phyloP scores from a whole-genome alignment of 2,329 filamentous ascomycete species.

The Fusarium setosum region DNA sequence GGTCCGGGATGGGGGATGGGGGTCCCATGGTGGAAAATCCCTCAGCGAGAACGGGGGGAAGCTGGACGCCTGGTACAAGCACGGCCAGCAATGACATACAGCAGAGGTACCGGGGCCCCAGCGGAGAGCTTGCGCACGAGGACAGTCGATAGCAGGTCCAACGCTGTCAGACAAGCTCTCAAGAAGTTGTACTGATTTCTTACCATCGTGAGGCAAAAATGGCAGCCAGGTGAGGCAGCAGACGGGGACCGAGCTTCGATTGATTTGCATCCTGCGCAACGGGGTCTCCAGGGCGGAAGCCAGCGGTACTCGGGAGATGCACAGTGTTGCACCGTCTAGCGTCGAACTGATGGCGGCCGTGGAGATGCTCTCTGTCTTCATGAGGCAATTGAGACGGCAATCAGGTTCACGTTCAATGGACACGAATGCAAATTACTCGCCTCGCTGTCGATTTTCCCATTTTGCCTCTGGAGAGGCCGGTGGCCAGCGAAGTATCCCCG shows the following conservation, averaged over 20 bases:
- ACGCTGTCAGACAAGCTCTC: conserved; percentile 2
- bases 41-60: conserved; percentile 39
- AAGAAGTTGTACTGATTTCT: conserved; percentile 20
- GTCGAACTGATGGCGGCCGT: conserved; percentile 10
- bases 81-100: conserved; percentile 40
- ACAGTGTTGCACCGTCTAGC: conserved; percentile 32
- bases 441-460: background rate
- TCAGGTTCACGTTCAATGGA: conserved; percentile 21
- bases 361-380: conserved; percentile 12
- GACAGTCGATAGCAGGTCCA: conserved; percentile 26
- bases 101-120: conserved; percentile 39
- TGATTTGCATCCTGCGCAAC: conserved; percentile 26
- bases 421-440: conserved; percentile 22
- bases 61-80: conserved; percentile 34
- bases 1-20: too few relatives aligned
- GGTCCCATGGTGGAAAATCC: conserved; percentile 42
- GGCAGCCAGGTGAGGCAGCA: conserved; percentile 27
- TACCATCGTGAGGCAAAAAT: conserved; percentile 33
- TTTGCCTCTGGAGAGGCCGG: conserved; percentile 13
- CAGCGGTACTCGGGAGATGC: conserved; percentile 38
- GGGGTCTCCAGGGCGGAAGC: conserved; percentile 23
- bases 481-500: conserved; percentile 33
- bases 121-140: conserved; percentile 14
- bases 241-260: conserved; percentile 24
- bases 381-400: conserved; percentile 3